Base-by-base conservation (phyloP, 2,329 filamentous ascomycete genomes). In the Epichloe festucae region DNA sequence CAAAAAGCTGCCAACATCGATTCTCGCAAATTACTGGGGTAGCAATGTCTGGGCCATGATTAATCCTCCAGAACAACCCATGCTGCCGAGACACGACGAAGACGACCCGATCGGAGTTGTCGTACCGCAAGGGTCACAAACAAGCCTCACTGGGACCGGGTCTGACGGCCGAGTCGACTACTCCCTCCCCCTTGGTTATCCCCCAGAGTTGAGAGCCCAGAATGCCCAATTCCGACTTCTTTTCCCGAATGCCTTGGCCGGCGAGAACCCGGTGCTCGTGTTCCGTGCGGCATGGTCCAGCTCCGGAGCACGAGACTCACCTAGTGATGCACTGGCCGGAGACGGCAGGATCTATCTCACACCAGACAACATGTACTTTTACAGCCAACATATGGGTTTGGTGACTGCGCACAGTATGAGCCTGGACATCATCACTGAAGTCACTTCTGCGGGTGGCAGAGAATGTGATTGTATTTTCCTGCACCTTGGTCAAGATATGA, bases 11-110 rank as follows among this genome's bases (percentile, higher is more conserved):
- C 88, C 90, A 1, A 87, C 86, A 48, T 89, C 88, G 14, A 82
- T 96, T 55, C 80, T 95, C 73, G 90, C 90, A 35, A 97, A 97
- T 64, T 78, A 94, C 52, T 97, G 91, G 91, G 91, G 91, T 48
- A 94, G 84, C 61, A 85, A 82, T 52, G 84, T 89, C 46, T 95
- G 89, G 87, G 68, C 64, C 6, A 55, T 59, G 14, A 55, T 62
- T 38, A 59, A 65, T 38, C 50, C 55, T n/a, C 60, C 60, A 3
- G 52, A 57, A 19, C 60, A 65, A 27, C 65, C 63, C 4, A 58
- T 64, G 10, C 53, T 68, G 15, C 64, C 66, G 4, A 57, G 64
- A 23, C 58, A 59, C 23, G 63, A 67, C 34, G 66, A 70, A 7
- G 68, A 70, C 48, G 69, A 71, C 41, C 67, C 68, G 21, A 66